phyloP scores from a whole-genome alignment of 2,329 filamentous ascomycete species.

The Pestalotiopsis sp. region DNA sequence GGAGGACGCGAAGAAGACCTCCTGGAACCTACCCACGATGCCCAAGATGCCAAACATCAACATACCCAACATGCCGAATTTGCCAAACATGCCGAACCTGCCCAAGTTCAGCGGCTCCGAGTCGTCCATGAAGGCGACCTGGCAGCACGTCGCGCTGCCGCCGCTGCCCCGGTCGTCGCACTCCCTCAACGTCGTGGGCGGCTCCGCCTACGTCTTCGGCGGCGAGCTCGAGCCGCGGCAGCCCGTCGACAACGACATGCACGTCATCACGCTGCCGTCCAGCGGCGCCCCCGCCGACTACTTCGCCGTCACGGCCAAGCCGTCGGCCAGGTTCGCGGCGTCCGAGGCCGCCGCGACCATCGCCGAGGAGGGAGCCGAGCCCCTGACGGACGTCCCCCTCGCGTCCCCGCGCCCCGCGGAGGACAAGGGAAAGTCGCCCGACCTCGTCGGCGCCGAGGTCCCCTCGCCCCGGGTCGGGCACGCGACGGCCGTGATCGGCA shows the following conservation, averaged over 20 bases:
- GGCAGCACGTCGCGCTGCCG: conserved; percentile 59
- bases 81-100: conserved; percentile 22
- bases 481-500: conserved; percentile 67
- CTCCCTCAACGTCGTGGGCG: conserved; percentile 60
- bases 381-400: conserved; percentile 44
- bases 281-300: conserved; percentile 62
- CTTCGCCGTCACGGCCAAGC: conserved; percentile 53
- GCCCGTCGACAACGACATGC: conserved; percentile 73
- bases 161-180: conserved; percentile 74
- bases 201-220: conserved; percentile 70
- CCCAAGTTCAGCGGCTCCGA: conserved; percentile 12
- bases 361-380: conserved; percentile 53
- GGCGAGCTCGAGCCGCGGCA: conserved; percentile 69
- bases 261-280: conserved; percentile 63
- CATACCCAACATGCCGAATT: conserved; percentile 20
- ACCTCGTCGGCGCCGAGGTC: conserved; percentile 40
- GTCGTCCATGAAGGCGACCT: conserved; percentile 52
- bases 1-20: conserved; percentile 40
- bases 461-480: conserved; percentile 74
- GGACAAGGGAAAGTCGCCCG: conserved; percentile 43
- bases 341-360: conserved; percentile 44
- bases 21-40: conserved; percentile 39
- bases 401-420: conserved; percentile 28
- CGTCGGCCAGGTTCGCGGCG: conserved; percentile 33
- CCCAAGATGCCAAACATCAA: conserved; percentile 10